A percentile compares a stretch with the other conserved stretches of the same genome.
Conservation (phyloP, 164 flowering plant genomes). For the Stephania japonica region DNA sequence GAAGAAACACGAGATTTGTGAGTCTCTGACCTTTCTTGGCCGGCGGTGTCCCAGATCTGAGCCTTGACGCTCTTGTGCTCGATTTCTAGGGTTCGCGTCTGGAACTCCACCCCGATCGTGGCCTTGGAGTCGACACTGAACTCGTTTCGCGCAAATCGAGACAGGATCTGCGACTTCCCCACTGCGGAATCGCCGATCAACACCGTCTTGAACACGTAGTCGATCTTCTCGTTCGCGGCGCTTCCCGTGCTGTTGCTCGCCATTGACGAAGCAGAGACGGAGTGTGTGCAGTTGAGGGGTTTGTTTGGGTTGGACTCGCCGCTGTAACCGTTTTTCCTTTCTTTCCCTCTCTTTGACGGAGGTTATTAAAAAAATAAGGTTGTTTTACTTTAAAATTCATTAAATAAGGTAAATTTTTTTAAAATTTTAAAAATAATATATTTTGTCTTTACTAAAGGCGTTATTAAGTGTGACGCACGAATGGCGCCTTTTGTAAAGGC, state of each 20-base stretch:
- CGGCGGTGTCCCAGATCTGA: slow-evolving; percentile 97
- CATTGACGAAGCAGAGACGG: slow-evolving; percentile 18
- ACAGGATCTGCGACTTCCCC: slow-evolving; percentile 78
- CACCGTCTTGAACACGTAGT: slow-evolving; percentile 84
- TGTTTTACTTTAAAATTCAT: too few species aligned
- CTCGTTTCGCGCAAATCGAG: slow-evolving; percentile 71
- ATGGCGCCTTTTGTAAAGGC: too few species aligned
- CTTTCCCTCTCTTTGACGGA: too few species aligned
- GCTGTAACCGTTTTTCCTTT: background rate
- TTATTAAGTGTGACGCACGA: too few species aligned
- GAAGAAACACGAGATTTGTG: background rate
- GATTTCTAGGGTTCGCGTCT: slow-evolving; percentile 62
- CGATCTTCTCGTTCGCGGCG: slow-evolving; percentile 61
- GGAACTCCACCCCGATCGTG: slow-evolving; percentile 80
- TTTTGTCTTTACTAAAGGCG: too few species aligned
- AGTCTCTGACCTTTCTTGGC: slow-evolving; percentile 58
- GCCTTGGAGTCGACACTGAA: slow-evolving; percentile 79
- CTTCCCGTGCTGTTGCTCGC: slow-evolving; percentile 20
- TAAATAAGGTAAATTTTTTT: too few species aligned
- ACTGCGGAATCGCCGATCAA: slow-evolving; percentile 86
- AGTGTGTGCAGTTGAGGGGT: background rate
- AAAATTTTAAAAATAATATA: too few species aligned
- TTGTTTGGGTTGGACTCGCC: background rate
- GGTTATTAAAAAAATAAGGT: too few species aligned
- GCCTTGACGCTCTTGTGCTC: slow-evolving; percentile 78